Evolutionary conservation across 2,329 filamentous ascomycete genomes (phyloP), one percentile per base, ranked within the genome.

Genomic region (Cladophialophora bantiana): DNA sequence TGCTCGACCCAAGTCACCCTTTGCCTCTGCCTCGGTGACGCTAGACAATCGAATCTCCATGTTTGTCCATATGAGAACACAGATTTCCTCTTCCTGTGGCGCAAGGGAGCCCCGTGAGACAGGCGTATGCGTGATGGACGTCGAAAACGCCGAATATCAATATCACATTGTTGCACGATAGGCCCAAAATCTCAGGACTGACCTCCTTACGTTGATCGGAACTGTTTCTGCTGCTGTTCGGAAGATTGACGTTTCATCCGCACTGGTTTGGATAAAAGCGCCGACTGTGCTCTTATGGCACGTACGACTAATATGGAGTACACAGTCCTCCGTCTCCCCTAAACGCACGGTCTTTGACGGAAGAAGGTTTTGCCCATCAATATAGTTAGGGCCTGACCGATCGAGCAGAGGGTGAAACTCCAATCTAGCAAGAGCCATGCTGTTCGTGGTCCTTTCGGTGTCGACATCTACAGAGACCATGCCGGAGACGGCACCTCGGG

Each of bases 301-400:
- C 18, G 20, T 48, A 48, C n/a, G 3, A 26, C 26, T 26, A 26
- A 2, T 26, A 26, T 26, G 26, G 26, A 26, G 26, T 26, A 26
- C 26, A 26, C 26, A 48, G 18, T 20, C 42, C 20, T 50, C 45
- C 45, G 45, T 50, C 9, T 50, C 20, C 26, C 18, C 26, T 18
- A 10, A 5, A 7, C 18, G 18, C 18, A 50, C 45, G 3, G 45
- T 6, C 9, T 1, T 31, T 26, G 45, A 50, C 9, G 45, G 45
- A 3, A 50, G 45, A 50, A 50, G 45, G 45, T 50, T 50, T 50
- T 50, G 18, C 45, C 45, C 45, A 31, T 50, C 45, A 50, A 50
- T 31, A 50, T 50, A 18, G 2, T 26, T 26, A 2, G 5, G 45
- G 45, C 45, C 13, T 50, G 13, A 50, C 18, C 10, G 45, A 50